These are phyloP conservation scores for Teunomyces tritomae DNA, from an alignment of 805 yeast species.

Conservation along the genomic window DNA sequence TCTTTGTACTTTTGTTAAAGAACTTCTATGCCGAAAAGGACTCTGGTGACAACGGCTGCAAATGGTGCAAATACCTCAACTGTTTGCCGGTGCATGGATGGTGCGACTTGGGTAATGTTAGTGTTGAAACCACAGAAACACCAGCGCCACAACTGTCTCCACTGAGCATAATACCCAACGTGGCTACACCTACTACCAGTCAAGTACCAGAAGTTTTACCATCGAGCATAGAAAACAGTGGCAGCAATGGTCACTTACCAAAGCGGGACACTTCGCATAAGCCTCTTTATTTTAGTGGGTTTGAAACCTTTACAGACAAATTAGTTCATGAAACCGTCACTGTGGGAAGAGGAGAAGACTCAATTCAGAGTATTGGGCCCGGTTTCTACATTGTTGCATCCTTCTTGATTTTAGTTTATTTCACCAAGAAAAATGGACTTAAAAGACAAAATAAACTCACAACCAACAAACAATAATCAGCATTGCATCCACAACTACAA, in stretches of 20 bases:
- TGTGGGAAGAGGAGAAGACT: neutral
- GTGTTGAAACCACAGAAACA: conserved; percentile 17
- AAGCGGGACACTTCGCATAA: neutral
- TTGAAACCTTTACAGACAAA: neutral
- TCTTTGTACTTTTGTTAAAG: conserved; percentile 47
- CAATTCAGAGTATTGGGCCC: conserved; percentile 13
- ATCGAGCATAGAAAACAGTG: conserved; percentile 17
- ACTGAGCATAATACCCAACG: conserved; percentile 2
- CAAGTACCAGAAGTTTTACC: conserved; percentile 15
- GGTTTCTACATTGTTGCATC: conserved; percentile 18
- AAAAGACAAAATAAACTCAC: neutral
- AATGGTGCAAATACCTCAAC: conserved; percentile 72
- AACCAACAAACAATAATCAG: neutral
- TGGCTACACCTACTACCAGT: conserved; percentile 10
- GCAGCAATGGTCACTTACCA: conserved; percentile 2
- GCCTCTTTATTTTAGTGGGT: neutral
- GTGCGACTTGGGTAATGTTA: conserved; percentile 53
- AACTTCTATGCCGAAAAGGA: conserved; percentile 41
- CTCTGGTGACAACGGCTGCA: conserved; percentile 50
- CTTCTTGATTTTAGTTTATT: conserved; percentile 16
- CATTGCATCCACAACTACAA: neutral
- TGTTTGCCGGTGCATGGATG: conserved; percentile 70
- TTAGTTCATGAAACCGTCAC: neutral
- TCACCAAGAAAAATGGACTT: conserved; percentile 8
- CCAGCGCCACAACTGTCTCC: conserved; percentile 3